Evolutionary conservation across 768 basidiomycete genomes (phyloP).

Genomic region (Leccinellum albellum): DNA sequence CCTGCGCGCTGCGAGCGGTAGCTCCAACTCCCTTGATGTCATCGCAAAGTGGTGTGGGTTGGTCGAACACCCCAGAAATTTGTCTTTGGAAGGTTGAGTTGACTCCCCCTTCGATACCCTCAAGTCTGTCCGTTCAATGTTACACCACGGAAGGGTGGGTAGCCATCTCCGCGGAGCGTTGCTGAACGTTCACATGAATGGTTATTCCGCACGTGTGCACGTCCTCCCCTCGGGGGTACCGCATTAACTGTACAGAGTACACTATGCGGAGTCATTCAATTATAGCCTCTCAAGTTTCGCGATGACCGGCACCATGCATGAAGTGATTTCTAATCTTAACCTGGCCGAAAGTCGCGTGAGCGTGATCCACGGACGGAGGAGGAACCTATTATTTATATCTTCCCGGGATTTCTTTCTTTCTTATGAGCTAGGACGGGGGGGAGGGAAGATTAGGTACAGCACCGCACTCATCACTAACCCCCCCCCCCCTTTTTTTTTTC

Average conservation of each 20-base stretch:
- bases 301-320: not conserved
- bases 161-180: not conserved
- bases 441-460: not conserved
- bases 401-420: not conserved
- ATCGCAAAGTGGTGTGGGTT: slow-evolving; percentile 3
- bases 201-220: not conserved
- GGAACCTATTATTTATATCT: not conserved
- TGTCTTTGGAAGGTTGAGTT: not conserved
- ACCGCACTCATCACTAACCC: slow-evolving; percentile 8
- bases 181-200: not conserved
- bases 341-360: not conserved
- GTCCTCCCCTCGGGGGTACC: not conserved
- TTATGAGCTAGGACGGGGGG: not conserved
- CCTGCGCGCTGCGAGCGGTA: not conserved
- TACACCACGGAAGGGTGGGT: not conserved
- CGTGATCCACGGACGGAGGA: not conserved
- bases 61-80: not conserved
- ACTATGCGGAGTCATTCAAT: not conserved
- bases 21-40: slow-evolving; percentile 13
- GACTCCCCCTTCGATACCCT: not conserved
- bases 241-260: not conserved
- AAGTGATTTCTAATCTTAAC: not conserved
- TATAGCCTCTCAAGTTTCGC: not conserved
- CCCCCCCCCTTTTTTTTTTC: not conserved
- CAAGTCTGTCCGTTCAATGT: not conserved